These are phyloP conservation scores for Calendula officinalis DNA, from an alignment of 129 eudicot species.

Conservation along the genomic window DNA sequence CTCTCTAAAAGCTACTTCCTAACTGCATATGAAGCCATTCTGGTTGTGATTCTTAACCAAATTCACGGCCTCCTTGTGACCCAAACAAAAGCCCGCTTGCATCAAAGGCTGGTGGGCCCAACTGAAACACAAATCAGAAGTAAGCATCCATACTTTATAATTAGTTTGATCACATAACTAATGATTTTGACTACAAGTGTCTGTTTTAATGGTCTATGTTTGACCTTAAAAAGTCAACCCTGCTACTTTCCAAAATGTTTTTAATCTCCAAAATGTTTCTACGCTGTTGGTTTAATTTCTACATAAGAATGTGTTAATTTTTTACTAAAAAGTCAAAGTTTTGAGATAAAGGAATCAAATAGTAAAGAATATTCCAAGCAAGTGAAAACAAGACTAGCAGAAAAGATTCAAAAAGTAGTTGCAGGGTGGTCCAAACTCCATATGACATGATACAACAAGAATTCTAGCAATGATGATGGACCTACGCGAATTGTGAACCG, in stretches of 20 bases:
- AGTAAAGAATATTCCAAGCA: slow-evolving; percentile 19
- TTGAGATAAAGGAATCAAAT: slow-evolving; percentile 19
- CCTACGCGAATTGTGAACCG: too few species aligned
- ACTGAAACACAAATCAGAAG: slow-evolving; percentile 42
- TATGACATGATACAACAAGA: too few species aligned
- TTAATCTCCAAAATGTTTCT: too few species aligned
- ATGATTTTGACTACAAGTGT: background rate
- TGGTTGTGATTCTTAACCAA: slow-evolving; percentile 56
- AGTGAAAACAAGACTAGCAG: slow-evolving; percentile 27
- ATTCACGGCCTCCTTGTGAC: slow-evolving; percentile 59
- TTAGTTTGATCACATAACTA: background rate
- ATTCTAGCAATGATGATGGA: too few species aligned
- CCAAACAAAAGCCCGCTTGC: slow-evolving; percentile 62
- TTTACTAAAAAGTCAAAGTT: slow-evolving; percentile 4
- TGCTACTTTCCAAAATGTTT: background rate
- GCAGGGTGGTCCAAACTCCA: slow-evolving; percentile 38
- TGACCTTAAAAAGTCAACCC: slow-evolving; percentile 12
- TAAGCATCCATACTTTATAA: background rate
- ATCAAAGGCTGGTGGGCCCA: slow-evolving; percentile 59
- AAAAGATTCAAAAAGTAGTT: slow-evolving; percentile 18
- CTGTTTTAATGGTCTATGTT: slow-evolving; percentile 10
- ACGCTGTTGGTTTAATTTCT: too few species aligned
- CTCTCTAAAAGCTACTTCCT: slow-evolving; percentile 68
- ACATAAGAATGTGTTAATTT: background rate
- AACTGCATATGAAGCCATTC: slow-evolving; percentile 95